Evolutionary conservation across 305 asterid species (phyloP).

Genomic region (Fraxinus sp.): DNA sequence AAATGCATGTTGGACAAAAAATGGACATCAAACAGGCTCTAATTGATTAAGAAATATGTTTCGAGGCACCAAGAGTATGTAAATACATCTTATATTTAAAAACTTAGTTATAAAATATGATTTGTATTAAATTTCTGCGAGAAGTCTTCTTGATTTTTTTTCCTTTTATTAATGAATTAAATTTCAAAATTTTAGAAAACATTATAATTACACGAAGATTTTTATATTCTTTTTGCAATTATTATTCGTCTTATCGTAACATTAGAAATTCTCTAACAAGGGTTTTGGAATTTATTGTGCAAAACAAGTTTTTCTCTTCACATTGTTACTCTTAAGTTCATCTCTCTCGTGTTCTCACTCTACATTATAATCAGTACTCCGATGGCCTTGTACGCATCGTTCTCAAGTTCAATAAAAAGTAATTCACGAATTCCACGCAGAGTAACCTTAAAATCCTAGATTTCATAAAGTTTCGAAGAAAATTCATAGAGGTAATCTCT

Average conservation of each 20-base stretch:
- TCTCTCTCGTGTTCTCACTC: neutral
- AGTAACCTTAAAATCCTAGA: neutral
- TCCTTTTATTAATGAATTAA: no score
- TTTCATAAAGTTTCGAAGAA: neutral
- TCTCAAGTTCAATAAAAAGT: neutral
- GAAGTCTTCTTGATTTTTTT: no score
- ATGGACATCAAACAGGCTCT: no score
- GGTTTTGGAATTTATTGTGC: neutral
- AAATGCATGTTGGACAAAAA: no score
- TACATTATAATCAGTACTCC: no score
- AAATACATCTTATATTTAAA: neutral
- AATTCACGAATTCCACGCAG: neutral
- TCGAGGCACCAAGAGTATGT: no score
- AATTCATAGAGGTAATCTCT: neutral
- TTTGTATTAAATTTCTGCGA: no score
- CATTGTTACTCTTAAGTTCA: neutral
- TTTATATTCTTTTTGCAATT: neutral
- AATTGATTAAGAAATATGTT: no score
- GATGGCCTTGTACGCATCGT: no score
- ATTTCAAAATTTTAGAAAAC: neutral
- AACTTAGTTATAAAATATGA: neutral
- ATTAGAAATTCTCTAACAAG: neutral
- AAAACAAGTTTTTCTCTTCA: neutral
- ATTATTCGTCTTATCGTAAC: neutral
- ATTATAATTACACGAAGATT: no score